Conservation (phyloP, 2,329 filamentous ascomycete species). For the Aspergillus proliferans region DNA sequence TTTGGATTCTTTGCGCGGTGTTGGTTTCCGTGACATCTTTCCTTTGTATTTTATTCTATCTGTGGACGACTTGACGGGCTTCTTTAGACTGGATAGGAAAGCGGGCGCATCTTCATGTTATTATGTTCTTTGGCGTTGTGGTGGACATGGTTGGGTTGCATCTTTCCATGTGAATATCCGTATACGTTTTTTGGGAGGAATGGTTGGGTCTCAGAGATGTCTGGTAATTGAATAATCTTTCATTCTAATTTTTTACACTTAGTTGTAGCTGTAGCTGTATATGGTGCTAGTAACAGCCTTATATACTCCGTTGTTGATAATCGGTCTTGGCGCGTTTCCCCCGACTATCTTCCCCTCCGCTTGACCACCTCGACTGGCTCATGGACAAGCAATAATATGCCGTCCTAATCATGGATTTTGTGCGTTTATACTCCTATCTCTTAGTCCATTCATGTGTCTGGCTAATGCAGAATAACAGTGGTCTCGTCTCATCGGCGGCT, state of each 20-base stretch:
- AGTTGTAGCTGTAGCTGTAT: background rate
- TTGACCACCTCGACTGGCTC: conserved; percentile 2
- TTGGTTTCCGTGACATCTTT: background rate
- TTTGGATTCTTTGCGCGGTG: too few relatives aligned
- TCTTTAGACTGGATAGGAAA: conserved; percentile 20
- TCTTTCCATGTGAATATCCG: conserved; percentile 16
- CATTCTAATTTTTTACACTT: background rate
- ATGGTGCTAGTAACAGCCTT: background rate
- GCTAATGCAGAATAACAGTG: conserved; percentile 37
- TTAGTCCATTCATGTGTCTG: background rate
- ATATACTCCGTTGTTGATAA: conserved; percentile 8
- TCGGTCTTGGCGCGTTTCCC: conserved; percentile 1
- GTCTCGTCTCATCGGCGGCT: conserved; percentile 57
- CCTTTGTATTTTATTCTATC: conserved; percentile 10
- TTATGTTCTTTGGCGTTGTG: conserved; percentile 16
- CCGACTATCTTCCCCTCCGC: conserved; percentile 1
- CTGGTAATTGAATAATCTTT: background rate
- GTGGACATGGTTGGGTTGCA: conserved; percentile 16
- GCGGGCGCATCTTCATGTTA: conserved; percentile 16
- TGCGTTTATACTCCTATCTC: conserved; percentile 21
- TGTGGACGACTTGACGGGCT: conserved; percentile 21
- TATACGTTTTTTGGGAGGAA: background rate
- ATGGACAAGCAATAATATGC: conserved; percentile 23
- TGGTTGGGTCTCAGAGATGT: too few relatives aligned
- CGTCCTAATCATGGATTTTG: conserved; percentile 40